Conservation (phyloP, 2,329 filamentous ascomycete genomes). For the Beauveria sp. region DNA sequence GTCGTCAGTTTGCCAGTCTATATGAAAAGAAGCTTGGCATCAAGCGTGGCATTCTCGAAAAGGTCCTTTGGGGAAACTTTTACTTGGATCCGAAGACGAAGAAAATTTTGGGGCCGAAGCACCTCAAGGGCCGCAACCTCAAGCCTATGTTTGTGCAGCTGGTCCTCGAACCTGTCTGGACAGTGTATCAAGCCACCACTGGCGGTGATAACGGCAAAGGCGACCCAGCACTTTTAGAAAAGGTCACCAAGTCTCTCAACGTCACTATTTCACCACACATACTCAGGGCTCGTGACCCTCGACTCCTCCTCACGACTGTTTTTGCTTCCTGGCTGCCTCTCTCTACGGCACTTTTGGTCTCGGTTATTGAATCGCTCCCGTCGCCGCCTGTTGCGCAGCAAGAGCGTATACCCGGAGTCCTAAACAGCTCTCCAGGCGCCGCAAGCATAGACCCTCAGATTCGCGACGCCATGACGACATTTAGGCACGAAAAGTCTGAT, state of each 20-base stretch:
- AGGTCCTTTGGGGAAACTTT: conserved; percentile 93
- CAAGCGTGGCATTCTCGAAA: conserved; percentile 80
- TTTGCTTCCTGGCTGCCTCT: conserved; percentile 88
- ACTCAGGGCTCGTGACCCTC: conserved; percentile 73
- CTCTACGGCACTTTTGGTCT: conserved; percentile 86
- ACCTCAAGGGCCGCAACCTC: conserved; percentile 81
- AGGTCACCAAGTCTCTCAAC: conserved; percentile 86
- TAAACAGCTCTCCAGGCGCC: conserved; percentile 72
- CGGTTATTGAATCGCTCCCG: conserved; percentile 86
- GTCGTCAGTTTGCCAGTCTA: conserved; percentile 83
- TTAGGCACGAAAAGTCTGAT: conserved; percentile 61
- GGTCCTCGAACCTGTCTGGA: conserved; percentile 93
- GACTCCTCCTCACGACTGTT: conserved; percentile 74
- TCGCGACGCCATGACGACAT: conserved; percentile 74
- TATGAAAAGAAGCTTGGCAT: conserved; percentile 98
- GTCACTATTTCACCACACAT: conserved; percentile 81
- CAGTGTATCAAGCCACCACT: conserved; percentile 83
- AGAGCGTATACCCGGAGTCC: conserved; percentile 67
- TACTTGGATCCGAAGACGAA: conserved; percentile 97
- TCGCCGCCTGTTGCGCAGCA: conserved; percentile 76
- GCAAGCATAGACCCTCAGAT: conserved; percentile 61
- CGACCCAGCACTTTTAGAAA: conserved; percentile 75
- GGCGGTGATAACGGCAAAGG: conserved; percentile 77
- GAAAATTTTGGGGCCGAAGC: conserved; percentile 81
- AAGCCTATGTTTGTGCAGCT: conserved; percentile 98